Percentiles rank a stretch among this genome's conserved stretches.
phyloP scores from a whole-genome alignment of 1,284 basidiomycete species.

The Puccinia brachypodii region DNA sequence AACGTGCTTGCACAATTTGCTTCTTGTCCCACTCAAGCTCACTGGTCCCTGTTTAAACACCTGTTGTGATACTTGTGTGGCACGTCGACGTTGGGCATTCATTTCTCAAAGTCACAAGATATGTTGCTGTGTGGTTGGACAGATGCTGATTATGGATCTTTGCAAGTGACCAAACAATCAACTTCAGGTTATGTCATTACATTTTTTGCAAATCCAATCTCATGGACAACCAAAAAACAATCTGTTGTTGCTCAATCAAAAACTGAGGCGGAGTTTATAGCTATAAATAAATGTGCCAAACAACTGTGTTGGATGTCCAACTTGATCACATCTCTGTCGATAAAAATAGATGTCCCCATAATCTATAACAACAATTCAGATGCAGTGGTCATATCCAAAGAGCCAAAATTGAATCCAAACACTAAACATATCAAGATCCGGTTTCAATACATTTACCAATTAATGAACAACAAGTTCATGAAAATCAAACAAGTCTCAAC shows the following conservation, averaged over 20 bases:
- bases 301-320: background rate
- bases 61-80: background rate
- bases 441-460: background rate
- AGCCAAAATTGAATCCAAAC: background rate
- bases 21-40: background rate
- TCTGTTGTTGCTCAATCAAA: background rate
- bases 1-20: conserved; percentile 2
- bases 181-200: background rate
- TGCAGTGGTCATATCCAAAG: too few relatives aligned
- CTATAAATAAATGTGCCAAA: background rate
- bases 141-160: conserved; percentile 14
- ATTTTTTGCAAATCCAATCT: conserved; percentile 5
- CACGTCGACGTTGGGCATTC: background rate
- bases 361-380: too few relatives aligned
- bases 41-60: conserved; percentile 7
- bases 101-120: background rate
- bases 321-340: background rate
- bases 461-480: background rate
- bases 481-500: background rate
- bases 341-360: too few relatives aligned
- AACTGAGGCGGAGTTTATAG: too few relatives aligned
- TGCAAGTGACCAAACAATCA: background rate
- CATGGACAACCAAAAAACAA: conserved; percentile 7
- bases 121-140: background rate
- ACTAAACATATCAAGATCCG: background rate